These are phyloP conservation scores for Sergeia podlipaevii DNA, from an alignment of 208 protist species.

Conservation along the genomic window DNA sequence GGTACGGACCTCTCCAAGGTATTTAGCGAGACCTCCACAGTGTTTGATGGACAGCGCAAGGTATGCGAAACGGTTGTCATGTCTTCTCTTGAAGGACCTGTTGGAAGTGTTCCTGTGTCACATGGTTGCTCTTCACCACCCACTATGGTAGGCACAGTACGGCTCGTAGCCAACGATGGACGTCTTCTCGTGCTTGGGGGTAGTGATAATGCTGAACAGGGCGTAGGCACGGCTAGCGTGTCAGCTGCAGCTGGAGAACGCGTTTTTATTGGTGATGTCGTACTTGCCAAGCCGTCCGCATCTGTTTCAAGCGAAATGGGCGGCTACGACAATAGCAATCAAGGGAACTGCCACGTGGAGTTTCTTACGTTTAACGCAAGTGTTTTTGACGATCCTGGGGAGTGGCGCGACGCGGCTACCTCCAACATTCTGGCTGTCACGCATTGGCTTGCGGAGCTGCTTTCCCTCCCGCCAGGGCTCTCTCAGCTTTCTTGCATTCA, in stretches of 20 bases:
- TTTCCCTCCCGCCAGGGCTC: slow-evolving; percentile 56
- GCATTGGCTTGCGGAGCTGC: slow-evolving; percentile 44
- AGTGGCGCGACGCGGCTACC: slow-evolving; percentile 59
- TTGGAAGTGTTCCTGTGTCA: slow-evolving; percentile 11
- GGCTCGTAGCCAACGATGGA: slow-evolving; percentile 68
- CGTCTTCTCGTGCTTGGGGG: slow-evolving; percentile 43
- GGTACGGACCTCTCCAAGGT: neutral
- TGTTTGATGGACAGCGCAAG: too few species aligned
- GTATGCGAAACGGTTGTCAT: too few species aligned
- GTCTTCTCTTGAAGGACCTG: slow-evolving; percentile 3
- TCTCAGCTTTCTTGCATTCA: slow-evolving; percentile 70
- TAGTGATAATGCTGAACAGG: neutral
- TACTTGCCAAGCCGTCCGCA: slow-evolving; percentile 24
- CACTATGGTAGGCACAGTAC: slow-evolving; percentile 49
- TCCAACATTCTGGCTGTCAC: slow-evolving; percentile 34
- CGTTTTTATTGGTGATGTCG: slow-evolving; percentile 44
- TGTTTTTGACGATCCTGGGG: slow-evolving; percentile 48
- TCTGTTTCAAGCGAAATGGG: neutral
- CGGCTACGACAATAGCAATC: neutral
- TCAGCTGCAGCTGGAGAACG: slow-evolving; percentile 13
- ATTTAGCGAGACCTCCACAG: slow-evolving; percentile 3
- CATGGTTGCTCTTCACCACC: slow-evolving; percentile 5
- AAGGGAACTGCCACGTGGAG: slow-evolving; percentile 16
- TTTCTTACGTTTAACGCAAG: slow-evolving; percentile 53
- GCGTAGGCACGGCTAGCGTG: slow-evolving; percentile 10